A percentile compares a stretch with the other conserved stretches of the same genome.
Conservation (phyloP, 1,284 basidiomycete species). For the Amylostereum chailletii region DNA sequence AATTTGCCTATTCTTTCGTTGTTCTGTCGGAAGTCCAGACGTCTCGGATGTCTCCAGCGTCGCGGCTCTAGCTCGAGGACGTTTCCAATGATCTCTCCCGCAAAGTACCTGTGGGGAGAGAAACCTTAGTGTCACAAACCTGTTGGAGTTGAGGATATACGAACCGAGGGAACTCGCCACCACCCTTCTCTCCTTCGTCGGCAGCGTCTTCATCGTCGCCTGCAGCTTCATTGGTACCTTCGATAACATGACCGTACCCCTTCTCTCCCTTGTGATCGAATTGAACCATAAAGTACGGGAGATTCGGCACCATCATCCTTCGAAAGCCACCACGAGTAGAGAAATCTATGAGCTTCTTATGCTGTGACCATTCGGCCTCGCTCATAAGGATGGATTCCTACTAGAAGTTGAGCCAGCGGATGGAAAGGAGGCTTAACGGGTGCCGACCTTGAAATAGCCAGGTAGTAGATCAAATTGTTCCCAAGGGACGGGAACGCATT, state of each 20-base stretch:
- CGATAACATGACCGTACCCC: constrained; percentile 95
- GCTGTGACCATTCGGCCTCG: constrained; percentile 95
- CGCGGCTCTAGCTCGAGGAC: constrained; percentile 84
- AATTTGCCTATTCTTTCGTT: constrained; percentile 64
- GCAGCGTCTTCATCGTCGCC: constrained; percentile 54
- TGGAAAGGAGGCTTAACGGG: background rate
- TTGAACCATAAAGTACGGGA: constrained; percentile 98
- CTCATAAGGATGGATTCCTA: constrained; percentile 88
- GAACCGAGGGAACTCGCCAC: constrained; percentile 81
- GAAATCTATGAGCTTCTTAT: constrained; percentile 95
- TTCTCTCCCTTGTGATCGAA: constrained; percentile 97
- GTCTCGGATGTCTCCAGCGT: constrained; percentile 75
- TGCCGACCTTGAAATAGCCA: constrained; percentile 81
- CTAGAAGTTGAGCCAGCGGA: background rate
- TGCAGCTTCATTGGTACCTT: constrained; percentile 67
- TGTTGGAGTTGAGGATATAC: constrained; percentile 18
- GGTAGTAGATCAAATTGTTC: constrained; percentile 80
- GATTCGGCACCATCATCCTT: constrained; percentile 87
- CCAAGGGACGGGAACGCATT: constrained; percentile 86
- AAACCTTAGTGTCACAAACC: background rate
- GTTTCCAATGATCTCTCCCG: constrained; percentile 91
- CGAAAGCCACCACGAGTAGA: constrained; percentile 82
- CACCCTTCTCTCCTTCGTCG: constrained; percentile 83
- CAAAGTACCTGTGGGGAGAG: constrained; percentile 68
- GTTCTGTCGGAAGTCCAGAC: constrained; percentile 64